Conservation (phyloP, 768 basidiomycete species). For the Trametes cinnabarina region DNA sequence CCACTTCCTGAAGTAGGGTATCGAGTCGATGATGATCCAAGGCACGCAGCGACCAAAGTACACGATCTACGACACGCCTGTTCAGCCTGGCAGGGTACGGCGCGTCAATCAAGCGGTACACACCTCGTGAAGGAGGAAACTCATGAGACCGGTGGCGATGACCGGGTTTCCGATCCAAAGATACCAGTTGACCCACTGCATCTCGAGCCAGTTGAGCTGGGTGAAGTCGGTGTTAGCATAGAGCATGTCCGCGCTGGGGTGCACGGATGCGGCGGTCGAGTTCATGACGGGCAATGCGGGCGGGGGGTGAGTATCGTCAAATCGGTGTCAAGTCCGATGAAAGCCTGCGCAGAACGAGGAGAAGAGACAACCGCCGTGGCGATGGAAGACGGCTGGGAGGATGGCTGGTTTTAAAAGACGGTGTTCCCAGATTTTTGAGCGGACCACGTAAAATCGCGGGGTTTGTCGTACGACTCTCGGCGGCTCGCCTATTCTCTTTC, state of each 20-base stretch:
- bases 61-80: conserved; percentile 56
- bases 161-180: conserved; percentile 83
- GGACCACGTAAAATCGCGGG: too few species aligned
- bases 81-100: background rate
- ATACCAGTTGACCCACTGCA: conserved; percentile 85
- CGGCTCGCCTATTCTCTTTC: conserved; percentile 9
- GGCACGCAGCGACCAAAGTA: conserved; percentile 96
- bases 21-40: conserved; percentile 93
- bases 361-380: conserved; percentile 11
- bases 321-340: background rate
- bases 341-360: background rate
- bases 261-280: conserved; percentile 22
- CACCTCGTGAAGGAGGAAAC: conserved; percentile 93
- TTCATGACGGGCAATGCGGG: conserved; percentile 23
- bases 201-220: conserved; percentile 68
- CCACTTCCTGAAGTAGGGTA: conserved; percentile 92
- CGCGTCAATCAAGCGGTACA: conserved; percentile 26
- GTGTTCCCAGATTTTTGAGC: conserved; percentile 2
- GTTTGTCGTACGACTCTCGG: conserved; percentile 18
- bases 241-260: conserved; percentile 39
- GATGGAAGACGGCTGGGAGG: background rate
- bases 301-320: background rate
- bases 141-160: conserved; percentile 90
- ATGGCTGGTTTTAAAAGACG: background rate
- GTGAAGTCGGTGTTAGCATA: conserved; percentile 60